Evolutionary conservation across 345 rosid species (phyloP).

Genomic region (Corchorus olitorius): DNA sequence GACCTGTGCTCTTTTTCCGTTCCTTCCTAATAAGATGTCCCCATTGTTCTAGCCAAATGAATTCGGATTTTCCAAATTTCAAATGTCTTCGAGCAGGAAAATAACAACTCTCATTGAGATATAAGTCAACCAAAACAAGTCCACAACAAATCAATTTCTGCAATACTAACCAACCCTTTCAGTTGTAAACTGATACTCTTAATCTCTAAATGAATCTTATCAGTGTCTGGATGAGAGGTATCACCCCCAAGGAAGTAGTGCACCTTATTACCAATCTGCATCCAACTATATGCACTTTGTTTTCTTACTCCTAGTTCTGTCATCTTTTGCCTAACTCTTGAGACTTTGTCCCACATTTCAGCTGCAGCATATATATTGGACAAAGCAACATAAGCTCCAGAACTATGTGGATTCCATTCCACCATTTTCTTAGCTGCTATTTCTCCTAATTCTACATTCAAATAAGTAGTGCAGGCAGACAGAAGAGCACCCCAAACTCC

Average conservation of each 20-base stretch:
- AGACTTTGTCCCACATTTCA: slow-evolving; percentile 38
- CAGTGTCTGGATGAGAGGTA: slow-evolving; percentile 32
- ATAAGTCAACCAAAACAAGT: slow-evolving; percentile 22
- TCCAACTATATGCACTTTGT: slow-evolving; percentile 39
- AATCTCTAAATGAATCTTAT: slow-evolving; percentile 26
- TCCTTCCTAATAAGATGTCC: too few species aligned
- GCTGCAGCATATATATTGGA: slow-evolving; percentile 42
- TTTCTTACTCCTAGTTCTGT: slow-evolving; percentile 31
- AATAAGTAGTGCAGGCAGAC: slow-evolving; percentile 29
- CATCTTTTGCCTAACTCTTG: slow-evolving; percentile 33
- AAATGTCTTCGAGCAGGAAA: background rate
- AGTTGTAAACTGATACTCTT: slow-evolving; percentile 25
- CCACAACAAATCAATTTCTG: slow-evolving; percentile 20
- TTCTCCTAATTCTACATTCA: slow-evolving; percentile 34
- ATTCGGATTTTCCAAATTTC: background rate
- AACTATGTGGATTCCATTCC: slow-evolving; percentile 30
- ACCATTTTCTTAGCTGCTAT: slow-evolving; percentile 32
- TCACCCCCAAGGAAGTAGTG: slow-evolving; percentile 38
- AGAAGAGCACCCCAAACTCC: slow-evolving; percentile 36
- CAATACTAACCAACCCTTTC: slow-evolving; percentile 22
- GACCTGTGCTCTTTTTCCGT: background rate
- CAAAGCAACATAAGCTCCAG: slow-evolving; percentile 30
- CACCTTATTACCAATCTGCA: slow-evolving; percentile 33
- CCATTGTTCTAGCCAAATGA: background rate
- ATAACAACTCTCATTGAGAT: background rate